phyloP scores from a whole-genome alignment of 805 yeast genomes.

The Ascoidea rubescens region DNA sequence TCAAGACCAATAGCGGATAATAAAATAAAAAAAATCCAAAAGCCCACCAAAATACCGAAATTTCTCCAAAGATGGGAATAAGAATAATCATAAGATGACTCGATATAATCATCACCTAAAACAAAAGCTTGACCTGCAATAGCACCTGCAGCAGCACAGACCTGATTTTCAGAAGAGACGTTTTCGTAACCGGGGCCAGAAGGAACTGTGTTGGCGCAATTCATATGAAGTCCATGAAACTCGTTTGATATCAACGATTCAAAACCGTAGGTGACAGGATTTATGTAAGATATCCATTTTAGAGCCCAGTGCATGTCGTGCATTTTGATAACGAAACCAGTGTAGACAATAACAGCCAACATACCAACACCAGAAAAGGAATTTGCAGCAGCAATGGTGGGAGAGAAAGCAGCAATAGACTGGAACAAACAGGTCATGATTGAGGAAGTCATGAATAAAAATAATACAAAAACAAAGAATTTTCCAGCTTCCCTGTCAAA shows the following conservation, averaged over 20 bases:
- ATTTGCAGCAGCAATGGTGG: slow-evolving; percentile 42
- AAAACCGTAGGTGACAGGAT: slow-evolving; percentile 44
- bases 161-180: slow-evolving; percentile 22
- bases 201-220: slow-evolving; percentile 37
- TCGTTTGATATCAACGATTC: slow-evolving; percentile 57
- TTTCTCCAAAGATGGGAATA: slow-evolving; percentile 67
- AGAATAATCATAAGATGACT: slow-evolving; percentile 30
- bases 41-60: slow-evolving; percentile 50
- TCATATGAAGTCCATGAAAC: slow-evolving; percentile 40
- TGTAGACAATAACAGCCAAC: slow-evolving; percentile 37
- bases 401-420: slow-evolving; percentile 34
- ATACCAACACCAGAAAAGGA: slow-evolving; percentile 42
- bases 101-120: slow-evolving; percentile 43
- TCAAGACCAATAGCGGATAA: slow-evolving; percentile 12
- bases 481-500: slow-evolving; percentile 34
- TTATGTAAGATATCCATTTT: slow-evolving; percentile 45
- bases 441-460: slow-evolving; percentile 28
- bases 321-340: slow-evolving; percentile 53
- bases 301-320: slow-evolving; percentile 60
- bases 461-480: slow-evolving; percentile 37
- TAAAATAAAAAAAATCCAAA: slow-evolving; percentile 20
- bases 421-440: slow-evolving; percentile 39
- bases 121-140: slow-evolving; percentile 36
- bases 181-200: slow-evolving; percentile 36
- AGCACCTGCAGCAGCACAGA: slow-evolving; percentile 52